Conservation (phyloP, 163 green algal species). For the Volvox carteri region DNA sequence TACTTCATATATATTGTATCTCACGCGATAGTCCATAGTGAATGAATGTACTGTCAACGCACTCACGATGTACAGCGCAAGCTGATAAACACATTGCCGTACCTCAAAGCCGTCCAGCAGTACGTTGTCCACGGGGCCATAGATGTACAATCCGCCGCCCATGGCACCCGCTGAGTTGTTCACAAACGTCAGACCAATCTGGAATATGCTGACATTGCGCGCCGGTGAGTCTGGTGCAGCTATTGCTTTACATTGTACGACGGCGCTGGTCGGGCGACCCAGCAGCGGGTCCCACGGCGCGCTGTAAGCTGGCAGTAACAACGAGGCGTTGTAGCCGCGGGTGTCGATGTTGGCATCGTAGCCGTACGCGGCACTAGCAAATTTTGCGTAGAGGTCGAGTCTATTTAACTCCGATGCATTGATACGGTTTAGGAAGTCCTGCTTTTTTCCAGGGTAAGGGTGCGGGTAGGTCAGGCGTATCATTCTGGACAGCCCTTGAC, state of each 20-base stretch:
- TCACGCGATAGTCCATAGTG: not conserved
- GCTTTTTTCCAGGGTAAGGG: not conserved
- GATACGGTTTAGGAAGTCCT: not conserved
- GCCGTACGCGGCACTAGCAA: not conserved
- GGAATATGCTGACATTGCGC: not conserved
- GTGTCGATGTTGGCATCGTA: not conserved
- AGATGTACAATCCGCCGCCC: slow-evolving; percentile 3
- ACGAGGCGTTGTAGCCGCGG: slow-evolving; percentile 10
- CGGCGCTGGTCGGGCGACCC: slow-evolving; percentile 1
- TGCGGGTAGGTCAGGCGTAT: not conserved
- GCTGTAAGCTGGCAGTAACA: not conserved
- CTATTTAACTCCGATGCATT: not conserved
- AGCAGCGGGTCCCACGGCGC: not conserved
- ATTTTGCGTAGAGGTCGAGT: not conserved
- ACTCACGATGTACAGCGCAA: not conserved
- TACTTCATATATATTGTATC: too few species aligned
- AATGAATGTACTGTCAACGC: not conserved
- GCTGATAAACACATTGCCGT: not conserved
- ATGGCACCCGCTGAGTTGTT: not conserved
- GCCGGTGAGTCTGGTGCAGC: not conserved
- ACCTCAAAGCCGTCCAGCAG: slow-evolving; percentile 14
- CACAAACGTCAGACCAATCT: not conserved
- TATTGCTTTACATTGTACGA: not conserved
- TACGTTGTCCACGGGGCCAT: not conserved
- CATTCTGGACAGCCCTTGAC: too few species aligned